Percentiles rank a stretch among this genome's conserved stretches.
These are phyloP conservation scores for Saturnispora halmiae DNA, from an alignment of 805 yeast species.

Conservation along the genomic window DNA sequence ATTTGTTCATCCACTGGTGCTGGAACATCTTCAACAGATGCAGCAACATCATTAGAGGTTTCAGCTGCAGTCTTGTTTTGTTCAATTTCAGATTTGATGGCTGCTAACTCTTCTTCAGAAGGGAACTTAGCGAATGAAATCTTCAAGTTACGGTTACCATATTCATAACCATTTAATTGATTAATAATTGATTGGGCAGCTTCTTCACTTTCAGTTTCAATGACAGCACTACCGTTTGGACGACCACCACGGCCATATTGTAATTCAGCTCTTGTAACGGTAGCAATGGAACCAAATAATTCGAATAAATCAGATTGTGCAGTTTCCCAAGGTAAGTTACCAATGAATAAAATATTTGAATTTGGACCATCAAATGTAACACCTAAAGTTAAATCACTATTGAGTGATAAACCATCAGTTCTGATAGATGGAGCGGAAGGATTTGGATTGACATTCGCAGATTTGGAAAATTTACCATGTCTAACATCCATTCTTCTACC, in stretches of 20 bases:
- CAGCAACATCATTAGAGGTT: constrained; percentile 4
- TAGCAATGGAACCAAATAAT: constrained; percentile 76
- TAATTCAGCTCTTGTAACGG: constrained; percentile 67
- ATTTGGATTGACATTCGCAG: constrained; percentile 13
- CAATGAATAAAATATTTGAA: constrained; percentile 54
- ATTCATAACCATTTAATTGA: constrained; percentile 68
- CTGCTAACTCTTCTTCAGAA: constrained; percentile 10
- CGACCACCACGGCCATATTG: constrained; percentile 52
- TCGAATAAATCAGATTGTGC: constrained; percentile 75
- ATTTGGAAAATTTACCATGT: constrained; percentile 41
- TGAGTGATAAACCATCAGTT: constrained; percentile 23
- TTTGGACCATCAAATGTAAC: constrained; percentile 55
- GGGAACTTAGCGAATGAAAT: constrained; percentile 53
- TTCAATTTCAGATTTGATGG: constrained; percentile 16
- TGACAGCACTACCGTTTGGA: constrained; percentile 80
- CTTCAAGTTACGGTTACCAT: constrained; percentile 69
- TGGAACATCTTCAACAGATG: neutral
- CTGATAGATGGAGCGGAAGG: constrained; percentile 7
- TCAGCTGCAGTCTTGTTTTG: constrained; percentile 2
- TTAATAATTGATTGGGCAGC: constrained; percentile 66
- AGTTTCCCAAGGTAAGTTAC: constrained; percentile 86
- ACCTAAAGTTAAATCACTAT: constrained; percentile 55
- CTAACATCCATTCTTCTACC: constrained; percentile 79
- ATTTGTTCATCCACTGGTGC: neutral
- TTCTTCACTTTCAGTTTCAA: constrained; percentile 59